Evolutionary conservation across 805 yeast species (phyloP), one percentile per base, ranked within the genome.

Genomic region (Yarrowia yakushimensis): DNA sequence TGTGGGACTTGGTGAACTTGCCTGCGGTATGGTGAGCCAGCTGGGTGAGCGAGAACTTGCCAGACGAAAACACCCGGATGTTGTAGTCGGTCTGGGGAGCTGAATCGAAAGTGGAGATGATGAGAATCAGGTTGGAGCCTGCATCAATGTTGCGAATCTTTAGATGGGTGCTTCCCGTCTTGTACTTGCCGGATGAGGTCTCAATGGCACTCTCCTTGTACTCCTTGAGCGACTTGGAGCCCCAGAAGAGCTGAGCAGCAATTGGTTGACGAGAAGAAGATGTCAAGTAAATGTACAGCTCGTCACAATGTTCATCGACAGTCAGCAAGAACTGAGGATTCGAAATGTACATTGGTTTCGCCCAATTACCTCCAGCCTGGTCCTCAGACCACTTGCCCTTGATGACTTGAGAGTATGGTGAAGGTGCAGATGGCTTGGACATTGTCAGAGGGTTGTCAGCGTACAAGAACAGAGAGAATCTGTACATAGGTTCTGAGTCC

Each of bases 351-450:
- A 79, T 71, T 7, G 79, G 73, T 23, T 74, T 63, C 0, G 79
- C 64, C 82, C 84, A 82, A 66, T 77, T 81, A 0, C 90, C 90
- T 2, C 88, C 89, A 46, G 79, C 71, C 15, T 70, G 71, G 2
- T 69, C 70, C 1, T 71, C 66, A 11, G 71, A 71, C 89, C 89
- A 86, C 25, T 69, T 68, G 18, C 78, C 85, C 1, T 69, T 63
- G 1, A 73, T 28, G 2, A 70, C 68, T 2, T 67, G 62, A 0
- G 63, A 48, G 23, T 67, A 55, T 4, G 70, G 59, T 54, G 69
- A 71, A 27, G 65, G 64, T n/a, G 67, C 67, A 9, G 62, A 64
- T 2, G 85, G 78, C 73, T 78, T 11, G 17, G 11, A 0, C 80
- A 46, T 0, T 25, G 36, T 20, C 10, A 69, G 30, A 1, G 68